Evolutionary conservation across 2,329 filamentous ascomycete genomes (phyloP), one percentile per base, ranked within the genome.

Genomic region (Aspergillus sp.): DNA sequence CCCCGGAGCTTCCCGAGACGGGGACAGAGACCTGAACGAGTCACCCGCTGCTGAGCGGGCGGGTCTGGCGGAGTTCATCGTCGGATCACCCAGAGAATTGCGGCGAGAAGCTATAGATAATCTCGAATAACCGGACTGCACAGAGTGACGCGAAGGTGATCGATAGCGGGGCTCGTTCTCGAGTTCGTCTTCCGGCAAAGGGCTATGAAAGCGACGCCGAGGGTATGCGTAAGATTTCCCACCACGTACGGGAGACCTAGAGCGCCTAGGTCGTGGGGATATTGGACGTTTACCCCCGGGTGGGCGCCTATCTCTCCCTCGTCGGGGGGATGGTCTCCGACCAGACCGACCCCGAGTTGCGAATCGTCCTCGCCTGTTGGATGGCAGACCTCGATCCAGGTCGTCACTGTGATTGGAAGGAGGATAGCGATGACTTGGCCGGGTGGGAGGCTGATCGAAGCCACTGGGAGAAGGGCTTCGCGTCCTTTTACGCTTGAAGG

Each of bases 401-500:
- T 72, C 75, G 61, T 74, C 70, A 60, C 72, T 69, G 39, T 70
- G 67, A 39, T 72, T 73, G 43, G 69, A 65, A 54, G 64, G 61
- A 58, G 68, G 66, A 59, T 63, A 64, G 54, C 64, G 70, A 56
- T 65, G 64, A 51, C 57, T 54, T 8, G 60, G 62, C 17, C 65
- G 66, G 28, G 63, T 65, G 30, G 69, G 67, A 36, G 70, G 70
- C 51, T 69, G 69, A 23, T 63, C 70, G 57, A 68, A 69, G 39
- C 65, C 67, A 50, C 67, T 69, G 48, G 74, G 76, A 30, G 78
- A 79, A 57, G 76, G 75, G 63, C 76, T 79, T 58, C 76, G 74
- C 58, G 74, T 79, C 62, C 77, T 73, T 65, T 74, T 75, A 53
- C 76, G 72, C 70, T 78, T 78, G 32, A 67, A 67, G 57, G 72